phyloP scores from a whole-genome alignment of 2,329 filamentous ascomycete species.

The Talaromyces piceae region DNA sequence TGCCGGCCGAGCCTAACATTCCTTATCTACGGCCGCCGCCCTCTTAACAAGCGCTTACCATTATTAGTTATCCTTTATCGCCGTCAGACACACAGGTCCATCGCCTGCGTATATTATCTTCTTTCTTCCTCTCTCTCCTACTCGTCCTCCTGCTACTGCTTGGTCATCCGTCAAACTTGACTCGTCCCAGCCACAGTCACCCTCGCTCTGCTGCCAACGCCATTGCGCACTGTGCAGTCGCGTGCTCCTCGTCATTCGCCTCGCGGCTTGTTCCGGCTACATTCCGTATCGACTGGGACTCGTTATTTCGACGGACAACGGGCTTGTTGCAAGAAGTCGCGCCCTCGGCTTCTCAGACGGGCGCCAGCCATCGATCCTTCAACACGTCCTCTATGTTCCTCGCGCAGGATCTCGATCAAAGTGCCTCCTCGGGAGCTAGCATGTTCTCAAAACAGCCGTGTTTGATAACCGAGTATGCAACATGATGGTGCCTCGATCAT shows the following conservation, averaged over 20 bases:
- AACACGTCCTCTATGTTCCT: constrained; percentile 28
- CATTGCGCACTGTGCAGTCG: too few relatives aligned
- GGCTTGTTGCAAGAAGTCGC: background rate
- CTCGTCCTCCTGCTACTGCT: too few relatives aligned
- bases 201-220: too few relatives aligned
- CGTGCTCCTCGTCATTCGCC: too few relatives aligned
- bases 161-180: too few relatives aligned
- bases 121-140: too few relatives aligned
- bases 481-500: constrained; percentile 38
- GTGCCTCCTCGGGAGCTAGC: constrained; percentile 30
- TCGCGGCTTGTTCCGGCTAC: too few relatives aligned
- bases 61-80: background rate
- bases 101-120: background rate
- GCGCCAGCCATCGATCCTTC: background rate
- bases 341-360: background rate
- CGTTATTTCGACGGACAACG: background rate
- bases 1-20: background rate
- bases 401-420: constrained; percentile 32
- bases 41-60: background rate
- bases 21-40: background rate
- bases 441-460: constrained; percentile 13
- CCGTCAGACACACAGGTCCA: background rate
- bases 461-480: constrained; percentile 13
- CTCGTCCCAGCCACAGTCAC: too few relatives aligned
- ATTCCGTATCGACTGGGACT: too few relatives aligned